phyloP scores from a whole-genome alignment of 2,329 filamentous ascomycete genomes.

The Aspergillus aculeatinus region DNA sequence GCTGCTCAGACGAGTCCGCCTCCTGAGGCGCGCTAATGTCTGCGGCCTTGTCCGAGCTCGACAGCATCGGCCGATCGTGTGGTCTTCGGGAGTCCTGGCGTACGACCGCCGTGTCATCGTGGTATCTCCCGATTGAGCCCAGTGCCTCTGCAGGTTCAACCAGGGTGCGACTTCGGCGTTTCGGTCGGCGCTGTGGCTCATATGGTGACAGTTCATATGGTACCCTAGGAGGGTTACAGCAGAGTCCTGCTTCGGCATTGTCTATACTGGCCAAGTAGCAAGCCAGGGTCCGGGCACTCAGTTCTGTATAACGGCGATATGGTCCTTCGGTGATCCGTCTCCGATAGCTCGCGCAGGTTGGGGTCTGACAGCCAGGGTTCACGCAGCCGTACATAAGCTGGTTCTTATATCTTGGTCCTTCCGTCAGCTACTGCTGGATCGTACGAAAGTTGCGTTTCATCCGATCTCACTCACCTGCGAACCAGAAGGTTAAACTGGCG shows the following conservation, averaged over 20 bases:
- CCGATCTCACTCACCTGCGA: constrained; percentile 56
- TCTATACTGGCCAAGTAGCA: constrained; percentile 78
- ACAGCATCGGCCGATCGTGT: background rate
- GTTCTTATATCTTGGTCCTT: constrained; percentile 62
- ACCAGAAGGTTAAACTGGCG: constrained; percentile 60
- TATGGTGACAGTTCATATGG: constrained; percentile 28
- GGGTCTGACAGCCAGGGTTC: constrained; percentile 64
- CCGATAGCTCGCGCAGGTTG: constrained; percentile 79
- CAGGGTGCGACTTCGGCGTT: constrained; percentile 31
- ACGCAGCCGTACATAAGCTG: constrained; percentile 83
- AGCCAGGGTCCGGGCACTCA: constrained; percentile 78
- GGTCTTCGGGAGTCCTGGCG: background rate
- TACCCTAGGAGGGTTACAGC: constrained; percentile 48
- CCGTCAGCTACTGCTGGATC: constrained; percentile 10
- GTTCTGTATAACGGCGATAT: constrained; percentile 73
- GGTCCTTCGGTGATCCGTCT: constrained; percentile 67
- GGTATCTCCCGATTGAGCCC: background rate
- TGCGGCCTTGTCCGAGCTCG: background rate
- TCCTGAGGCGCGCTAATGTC: background rate
- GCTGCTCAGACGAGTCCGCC: constrained; percentile 9
- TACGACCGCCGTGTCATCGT: background rate
- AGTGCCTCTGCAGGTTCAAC: constrained; percentile 9
- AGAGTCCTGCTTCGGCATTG: constrained; percentile 70
- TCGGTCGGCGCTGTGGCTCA: constrained; percentile 28
- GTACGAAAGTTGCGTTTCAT: background rate